Conservation (phyloP, 352 stramenopile genomes). For the Phytophthora melonis region DNA sequence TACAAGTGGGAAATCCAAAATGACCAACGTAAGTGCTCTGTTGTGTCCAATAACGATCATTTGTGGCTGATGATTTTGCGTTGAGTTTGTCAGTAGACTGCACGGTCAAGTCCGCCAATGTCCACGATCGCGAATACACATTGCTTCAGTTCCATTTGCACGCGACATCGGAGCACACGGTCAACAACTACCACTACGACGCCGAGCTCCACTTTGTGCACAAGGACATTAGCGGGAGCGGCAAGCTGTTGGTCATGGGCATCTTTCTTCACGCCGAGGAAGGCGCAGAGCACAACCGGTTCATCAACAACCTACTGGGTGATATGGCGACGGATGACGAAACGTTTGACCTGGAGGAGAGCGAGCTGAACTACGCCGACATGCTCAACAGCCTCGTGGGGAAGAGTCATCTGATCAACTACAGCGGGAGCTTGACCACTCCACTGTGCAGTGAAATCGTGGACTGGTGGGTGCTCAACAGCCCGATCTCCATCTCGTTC, state of each 20-base stretch:
- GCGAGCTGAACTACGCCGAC: constrained; percentile 57
- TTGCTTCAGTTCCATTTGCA: constrained; percentile 61
- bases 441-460: constrained; percentile 59
- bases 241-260: constrained; percentile 34
- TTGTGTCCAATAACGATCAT: neutral
- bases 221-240: constrained; percentile 29
- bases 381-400: constrained; percentile 47
- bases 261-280: constrained; percentile 49
- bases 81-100: constrained; percentile 42
- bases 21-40: neutral
- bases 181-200: too few relatives aligned
- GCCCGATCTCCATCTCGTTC: constrained; percentile 44
- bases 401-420: constrained; percentile 63
- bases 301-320: constrained; percentile 50
- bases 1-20: neutral
- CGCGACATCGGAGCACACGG: constrained; percentile 48
- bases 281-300: constrained; percentile 39
- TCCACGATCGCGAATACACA: constrained; percentile 44
- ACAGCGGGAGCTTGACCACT: constrained; percentile 55
- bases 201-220: constrained; percentile 58
- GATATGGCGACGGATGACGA: constrained; percentile 35
- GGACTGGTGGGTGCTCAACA: constrained; percentile 60
- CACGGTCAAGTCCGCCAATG: constrained; percentile 47
- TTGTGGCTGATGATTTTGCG: neutral
- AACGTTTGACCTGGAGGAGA: constrained; percentile 30